Base-by-base conservation (phyloP, 495 filamentous ascomycete genomes). In the Aspergillus conjunctus region DNA sequence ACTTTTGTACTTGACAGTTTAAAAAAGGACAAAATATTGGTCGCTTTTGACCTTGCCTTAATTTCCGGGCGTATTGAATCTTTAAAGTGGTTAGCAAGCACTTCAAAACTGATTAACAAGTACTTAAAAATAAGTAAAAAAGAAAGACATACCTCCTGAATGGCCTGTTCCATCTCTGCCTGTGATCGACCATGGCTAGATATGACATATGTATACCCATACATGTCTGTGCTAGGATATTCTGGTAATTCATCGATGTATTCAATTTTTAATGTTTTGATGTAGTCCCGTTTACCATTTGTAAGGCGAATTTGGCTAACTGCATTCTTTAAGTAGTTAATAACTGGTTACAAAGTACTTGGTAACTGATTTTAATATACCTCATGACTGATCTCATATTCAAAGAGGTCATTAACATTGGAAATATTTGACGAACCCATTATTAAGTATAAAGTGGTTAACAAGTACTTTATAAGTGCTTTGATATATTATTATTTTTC, bases 151-250 rank as follows among this genome's bases (percentile, higher is more conserved):
- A 56, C 26, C 30, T 50, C 22, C 11, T 46, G 10, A 11, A 48
- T 26, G 4, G 50, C 7, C 12, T 37, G 15, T 5, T 39, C 33
- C 15, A 54, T 39, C 37, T 54, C 32, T 20, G n/a, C 14, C 12
- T 58, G 43, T 49, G 44, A 34, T 37, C 26, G 43, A 14, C 44
- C 26, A 17, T 21, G 2, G 30, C 12, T 12, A 49, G 44, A 1
- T 49, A 58, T n/a, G 20, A 58, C 44, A 58, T 58, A 58, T 50
- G 44, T 37, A 50, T 58, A 58, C 1, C 44, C 44, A 37, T 37
- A 1, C 8, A 49, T 11, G 21, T 49, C 6, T 20, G 11, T 37
- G 2, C 21, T 50, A 31, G 44, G 44, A 50, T 58, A 58, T 44
- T 58, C 44, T 9, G 44, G 44, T 10, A 58, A 20, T 34, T 58